Conservation (phyloP, 2,329 filamentous ascomycete genomes). For the Colletotrichum nymphaeae region DNA sequence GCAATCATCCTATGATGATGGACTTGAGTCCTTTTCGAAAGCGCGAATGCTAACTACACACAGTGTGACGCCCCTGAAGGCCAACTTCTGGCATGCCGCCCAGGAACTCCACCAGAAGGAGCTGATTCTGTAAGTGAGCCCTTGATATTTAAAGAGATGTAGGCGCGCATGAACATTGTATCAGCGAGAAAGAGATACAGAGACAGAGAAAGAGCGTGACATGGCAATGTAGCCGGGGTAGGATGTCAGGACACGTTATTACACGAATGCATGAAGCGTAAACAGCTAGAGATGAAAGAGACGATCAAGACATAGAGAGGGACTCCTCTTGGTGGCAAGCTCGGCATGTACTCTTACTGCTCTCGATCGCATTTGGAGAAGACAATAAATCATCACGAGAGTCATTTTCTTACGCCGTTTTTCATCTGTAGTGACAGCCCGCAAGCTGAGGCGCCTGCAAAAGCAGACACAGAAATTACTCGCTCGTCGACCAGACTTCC, state of each 20-base stretch:
- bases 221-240: constrained; percentile 30
- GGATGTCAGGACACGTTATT: constrained; percentile 16
- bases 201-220: constrained; percentile 5
- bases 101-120: constrained; percentile 74
- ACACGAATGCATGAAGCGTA: neutral
- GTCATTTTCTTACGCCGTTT: constrained; percentile 27
- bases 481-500: constrained; percentile 19
- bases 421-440: constrained; percentile 21
- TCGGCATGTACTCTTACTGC: constrained; percentile 33
- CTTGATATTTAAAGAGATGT: constrained; percentile 37
- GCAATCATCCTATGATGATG: constrained; percentile 9
- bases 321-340: neutral
- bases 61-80: constrained; percentile 89
- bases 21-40: neutral
- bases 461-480: neutral
- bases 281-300: neutral
- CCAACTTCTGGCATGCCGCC: constrained; percentile 87
- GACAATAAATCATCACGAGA: constrained; percentile 16
- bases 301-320: constrained; percentile 20
- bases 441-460: neutral
- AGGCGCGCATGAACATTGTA: neutral
- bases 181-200: neutral
- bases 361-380: constrained; percentile 2
- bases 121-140: constrained; percentile 82
- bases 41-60: constrained; percentile 32